Conservation (phyloP, 1,284 basidiomycete genomes). For the Ganoderma leucocontextum region DNA sequence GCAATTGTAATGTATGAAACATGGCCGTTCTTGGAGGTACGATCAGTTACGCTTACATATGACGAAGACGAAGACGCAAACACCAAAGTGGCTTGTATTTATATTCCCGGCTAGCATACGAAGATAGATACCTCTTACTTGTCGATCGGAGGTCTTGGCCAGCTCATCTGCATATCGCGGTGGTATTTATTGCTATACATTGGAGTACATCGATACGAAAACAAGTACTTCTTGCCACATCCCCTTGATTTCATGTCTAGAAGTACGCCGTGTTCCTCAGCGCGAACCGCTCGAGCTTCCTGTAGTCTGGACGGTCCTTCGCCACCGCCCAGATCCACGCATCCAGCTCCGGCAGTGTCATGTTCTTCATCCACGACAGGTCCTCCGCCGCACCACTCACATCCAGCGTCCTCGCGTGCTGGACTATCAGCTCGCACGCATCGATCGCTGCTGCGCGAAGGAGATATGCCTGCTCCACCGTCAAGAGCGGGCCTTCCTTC, state of each 20-base stretch:
- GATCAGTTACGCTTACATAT: not conserved
- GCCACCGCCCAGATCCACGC: slow-evolving; percentile 82
- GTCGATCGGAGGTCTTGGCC: not conserved
- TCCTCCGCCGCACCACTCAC: slow-evolving; percentile 33
- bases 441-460: slow-evolving; percentile 83
- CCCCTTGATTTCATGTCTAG: slow-evolving; percentile 39
- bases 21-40: not conserved
- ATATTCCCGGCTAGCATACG: not conserved
- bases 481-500: slow-evolving; percentile 71
- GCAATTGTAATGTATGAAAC: slow-evolving; percentile 2
- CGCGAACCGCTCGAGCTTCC: slow-evolving; percentile 69
- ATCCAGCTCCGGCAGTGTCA: slow-evolving; percentile 70
- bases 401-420: slow-evolving; percentile 57
- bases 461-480: slow-evolving; percentile 70
- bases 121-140: not conserved
- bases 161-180: not conserved
- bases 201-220: not conserved
- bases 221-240: not conserved
- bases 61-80: not conserved
- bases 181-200: not conserved
- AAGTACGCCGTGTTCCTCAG: slow-evolving; percentile 71
- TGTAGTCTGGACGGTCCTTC: slow-evolving; percentile 77
- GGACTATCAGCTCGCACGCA: slow-evolving; percentile 74
- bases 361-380: slow-evolving; percentile 59
- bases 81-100: slow-evolving; percentile 4